Evolutionary conservation across 371 early-diverging fungal genomes (phyloP), one percentile per base, ranked within the genome.

Genomic region (Mucor irregularis): DNA sequence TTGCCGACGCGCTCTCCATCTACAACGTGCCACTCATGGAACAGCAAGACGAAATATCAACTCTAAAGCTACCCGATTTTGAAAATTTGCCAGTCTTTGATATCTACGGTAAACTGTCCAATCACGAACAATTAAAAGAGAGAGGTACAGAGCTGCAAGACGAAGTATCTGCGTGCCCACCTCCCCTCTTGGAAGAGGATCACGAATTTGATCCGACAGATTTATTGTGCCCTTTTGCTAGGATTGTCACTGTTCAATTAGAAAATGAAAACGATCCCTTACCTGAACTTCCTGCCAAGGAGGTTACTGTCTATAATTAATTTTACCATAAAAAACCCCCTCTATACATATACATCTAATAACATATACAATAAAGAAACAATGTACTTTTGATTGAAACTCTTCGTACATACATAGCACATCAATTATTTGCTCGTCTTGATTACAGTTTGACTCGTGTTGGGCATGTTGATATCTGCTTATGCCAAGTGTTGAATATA

Each of bases 1-100:
- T 71, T 25, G 78, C 73, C 49, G 53, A 66, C 34, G 81, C 80
- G 24, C 86, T 85, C 10, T 61, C 82, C 17, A 74, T 79, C 68
- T 58, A 58, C 9, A 58, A 62, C n/a, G 64, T 42, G 71, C 74
- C 21, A 74, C 71, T 26, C 24, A 31, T 5, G 11, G 10, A 46
- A 13, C n/a, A 30, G 10, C 46, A 46, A 28, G 30, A n/a, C n/a
- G n/a, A n/a, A n/a, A n/a, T n/a, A n/a, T n/a, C n/a, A n/a, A n/a
- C n/a, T n/a, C n/a, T n/a, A 8, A 6, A 24, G 24, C 46, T 83
- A 31, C 79, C 84, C 1, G 68, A 72, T n/a, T 75, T 66, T 64
- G 57, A 61, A 9, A 53, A 64, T 1, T 61, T 83, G 6, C 78
- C 80, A 2, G 58, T 80, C 0, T 58, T 86, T 28, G 84, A 86